Base-by-base conservation (phyloP, 345 rosid genomes). In the Clausena lansium region DNA sequence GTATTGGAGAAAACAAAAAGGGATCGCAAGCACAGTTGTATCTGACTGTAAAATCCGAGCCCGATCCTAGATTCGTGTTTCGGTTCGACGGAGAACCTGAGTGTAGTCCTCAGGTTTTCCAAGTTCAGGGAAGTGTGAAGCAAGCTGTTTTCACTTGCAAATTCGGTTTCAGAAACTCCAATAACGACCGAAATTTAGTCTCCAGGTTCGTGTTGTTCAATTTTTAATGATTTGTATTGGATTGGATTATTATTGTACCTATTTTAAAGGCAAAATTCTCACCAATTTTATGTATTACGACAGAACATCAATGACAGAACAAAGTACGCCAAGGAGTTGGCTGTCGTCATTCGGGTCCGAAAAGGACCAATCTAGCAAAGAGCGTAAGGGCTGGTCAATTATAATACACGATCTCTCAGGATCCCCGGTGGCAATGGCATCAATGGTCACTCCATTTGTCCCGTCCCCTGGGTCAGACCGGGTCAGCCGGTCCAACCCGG, bases 71-170 rank as follows among this genome's bases (percentile, higher is more conserved):
- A 83, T 96, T 91, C 68, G 93, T 94, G 30, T 94, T 96, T 64
- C 93, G 87, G 81, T 96, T 92, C 74, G 98, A 87, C 52, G 95
- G 97, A 4, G 95, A 92, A 77, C 97, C 99, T 1, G 99, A 91
- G 88, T 91, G 98, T 33, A 96, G 98, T 63, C 99, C 99, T 15
- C 99, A 91, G 88, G 92, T 96, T 69, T 94, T 92, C 39, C 99
- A 91, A 80, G 95, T 96, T 54, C 98, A 94, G 63, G 98, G 98
- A 71, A 90, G 81, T 76, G 89, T 86, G 9, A 92, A 84, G 71
- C 98, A 96, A 73, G 95, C 99, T 0, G 99, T 96, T 17, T 96
- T 96, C 83, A 93, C 98, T 71, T 94, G 98, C 94, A 96, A 96
- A 76, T 96, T 96, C 81, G 89, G 92, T 38, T 87, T 89, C 76